Evolutionary conservation across 2,329 filamentous ascomycete genomes (phyloP), one percentile per base, ranked within the genome.

Genomic region (Colletotrichum kahawae): DNA sequence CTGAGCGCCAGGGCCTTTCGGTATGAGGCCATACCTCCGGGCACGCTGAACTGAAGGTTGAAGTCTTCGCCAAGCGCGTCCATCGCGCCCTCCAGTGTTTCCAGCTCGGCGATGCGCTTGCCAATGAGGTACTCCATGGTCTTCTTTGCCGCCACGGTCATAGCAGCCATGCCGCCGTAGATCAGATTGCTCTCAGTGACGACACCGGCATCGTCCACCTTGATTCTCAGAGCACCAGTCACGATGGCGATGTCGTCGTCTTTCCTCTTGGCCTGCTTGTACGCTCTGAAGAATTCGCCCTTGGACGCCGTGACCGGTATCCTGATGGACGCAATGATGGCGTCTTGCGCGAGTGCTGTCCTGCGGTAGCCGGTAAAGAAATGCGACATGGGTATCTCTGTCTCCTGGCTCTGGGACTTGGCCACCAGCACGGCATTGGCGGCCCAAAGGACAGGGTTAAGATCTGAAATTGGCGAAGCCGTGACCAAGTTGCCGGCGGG

Each of bases 211-310:
- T 94, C 90, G 51, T 93, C 90, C 4, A 98, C 85, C 7, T 90
- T 91, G 7, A 98, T 89, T 43, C 95, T 91, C 72, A 98, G 84
- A 2, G 96, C 95, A 33, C 94, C 92, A 64, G 97, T 98, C 29
- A 98, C 97, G 79, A 99, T 98, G 3, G 97, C 97, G 82, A 99
- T 98, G 82, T 99, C 97, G 80, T 99, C 97, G 80, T 99, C 97
- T 82, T 98, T 98, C 78, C 97, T 89, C 87, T 99, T 99, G 1
- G 97, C 92, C 83, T 98, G 96, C 85, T 99, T 99, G 85, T 98
- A 98, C 1, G 96, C 93, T 57, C 94, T 91, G 82, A 98, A 93
- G 81, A 93, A 95, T 82, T 98, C 97, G 5, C 94, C 93, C 79
- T 93, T 94, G 68, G 92, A 89, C 4, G 88, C 88, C 0, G 94